Base-by-base conservation (phyloP, 2,329 filamentous ascomycete genomes). In the Colletotrichum lini region DNA sequence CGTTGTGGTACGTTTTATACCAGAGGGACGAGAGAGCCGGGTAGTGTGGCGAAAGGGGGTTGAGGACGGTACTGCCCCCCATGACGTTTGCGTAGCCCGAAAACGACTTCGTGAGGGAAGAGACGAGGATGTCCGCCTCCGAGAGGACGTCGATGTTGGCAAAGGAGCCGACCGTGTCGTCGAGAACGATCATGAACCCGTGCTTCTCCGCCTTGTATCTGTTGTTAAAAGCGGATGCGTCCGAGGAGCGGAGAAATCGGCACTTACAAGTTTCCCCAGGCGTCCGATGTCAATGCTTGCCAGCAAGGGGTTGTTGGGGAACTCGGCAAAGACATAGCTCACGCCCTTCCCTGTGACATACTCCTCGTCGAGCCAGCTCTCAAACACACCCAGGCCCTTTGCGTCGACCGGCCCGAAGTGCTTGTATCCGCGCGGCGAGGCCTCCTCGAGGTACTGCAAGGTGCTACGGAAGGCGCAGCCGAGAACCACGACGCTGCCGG, bases 31-130 rank as follows among this genome's bases (percentile, higher is more conserved):
- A 78, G 12, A 89, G 78, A 23, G 76, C 68, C 3, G 71, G 7
- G 75, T 88, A 84, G 65, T 82, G 78, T 2, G 76, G 72, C 0
- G 84, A 86, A 4, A 81, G 75, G 0, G 86, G 86, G 75, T 87
- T 88, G 50, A 90, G 80, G 50, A 85, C 81, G 21, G 83, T 74
- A 61, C 83, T 85, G n/a, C 85, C 88, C 44, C 80, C 87, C 80
- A 90, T 85, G 58, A 87, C 85, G 74, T 91, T 84, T 26, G 87
- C 83, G 70, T 85, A 85, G 18, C 89, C 89, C 71, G 81, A 88
- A 75, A 91, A 90, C 2, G 84, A 83, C 77, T 91, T 91, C n/a
- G 88, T 90, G 18, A 90, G 80, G 30, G 84, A 87, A 0, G 85
- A 85, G 18, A 88, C 73, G 40, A 91, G 72, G 0, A 89, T 76